Conservation (phyloP, 1,284 basidiomycete genomes). For the Boletus smithii region DNA sequence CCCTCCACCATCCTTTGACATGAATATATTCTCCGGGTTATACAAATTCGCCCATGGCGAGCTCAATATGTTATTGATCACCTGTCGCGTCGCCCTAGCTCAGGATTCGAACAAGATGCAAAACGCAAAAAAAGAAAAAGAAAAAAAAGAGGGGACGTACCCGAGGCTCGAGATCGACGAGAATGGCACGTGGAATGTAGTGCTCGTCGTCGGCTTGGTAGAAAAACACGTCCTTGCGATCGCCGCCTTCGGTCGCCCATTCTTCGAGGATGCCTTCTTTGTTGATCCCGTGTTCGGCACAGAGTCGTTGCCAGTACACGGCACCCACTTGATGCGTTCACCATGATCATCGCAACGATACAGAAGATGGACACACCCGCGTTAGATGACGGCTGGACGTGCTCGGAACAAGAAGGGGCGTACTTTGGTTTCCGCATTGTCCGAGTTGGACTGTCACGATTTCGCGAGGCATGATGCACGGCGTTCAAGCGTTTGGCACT, state of each 20-base stretch:
- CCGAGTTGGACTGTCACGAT: constrained; percentile 87
- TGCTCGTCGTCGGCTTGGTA: constrained; percentile 99
- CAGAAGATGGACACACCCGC: no score
- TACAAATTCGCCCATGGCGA: constrained; percentile 91
- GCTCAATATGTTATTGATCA: constrained; percentile 91
- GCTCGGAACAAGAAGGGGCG: constrained; percentile 27
- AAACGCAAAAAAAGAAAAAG: no score
- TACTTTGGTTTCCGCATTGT: constrained; percentile 97
- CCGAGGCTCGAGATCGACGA: constrained; percentile 96
- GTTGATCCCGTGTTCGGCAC: constrained; percentile 94
- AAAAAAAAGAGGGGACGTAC: constrained; percentile 53
- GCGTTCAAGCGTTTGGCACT: constrained; percentile 3
- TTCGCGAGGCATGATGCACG: constrained; percentile 70
- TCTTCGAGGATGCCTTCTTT: constrained; percentile 92
- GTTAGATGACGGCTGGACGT: no score
- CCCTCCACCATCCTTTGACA: constrained; percentile 94
- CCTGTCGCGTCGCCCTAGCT: constrained; percentile 47
- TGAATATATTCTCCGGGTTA: constrained; percentile 97
- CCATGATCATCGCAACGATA: no score
- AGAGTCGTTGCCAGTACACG: constrained; percentile 94
- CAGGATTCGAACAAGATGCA: neutral
- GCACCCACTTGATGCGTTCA: constrained; percentile 58
- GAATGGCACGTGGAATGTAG: constrained; percentile 95
- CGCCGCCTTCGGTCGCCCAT: constrained; percentile 90
- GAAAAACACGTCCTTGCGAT: constrained; percentile 99